Percentiles rank a stretch among this genome's conserved stretches.
Conservation (phyloP, 2,329 filamentous ascomycete genomes). For the Paecilomyces dactylethromorphus region DNA sequence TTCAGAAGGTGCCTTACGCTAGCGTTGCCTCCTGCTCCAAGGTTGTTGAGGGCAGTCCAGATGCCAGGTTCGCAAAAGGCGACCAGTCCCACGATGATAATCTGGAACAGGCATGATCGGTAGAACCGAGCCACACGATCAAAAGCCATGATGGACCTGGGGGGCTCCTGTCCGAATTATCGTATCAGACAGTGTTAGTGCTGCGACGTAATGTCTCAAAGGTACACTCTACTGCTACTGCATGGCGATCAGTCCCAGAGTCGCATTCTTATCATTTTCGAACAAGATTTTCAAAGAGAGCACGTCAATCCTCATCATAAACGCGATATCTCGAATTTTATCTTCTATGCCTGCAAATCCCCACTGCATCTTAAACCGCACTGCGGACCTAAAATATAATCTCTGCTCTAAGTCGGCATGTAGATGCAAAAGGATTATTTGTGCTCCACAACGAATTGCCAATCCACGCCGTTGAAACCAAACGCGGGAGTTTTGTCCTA, state of each 20-base stretch:
- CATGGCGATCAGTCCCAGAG: neutral
- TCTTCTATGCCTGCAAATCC: neutral
- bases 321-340: neutral
- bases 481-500: neutral
- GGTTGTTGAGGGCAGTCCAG: slow-evolving; percentile 39
- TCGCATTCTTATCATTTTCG: neutral
- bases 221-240: neutral
- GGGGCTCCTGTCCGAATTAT: neutral
- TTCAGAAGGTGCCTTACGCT: neutral
- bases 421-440: neutral
- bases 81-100: slow-evolving; percentile 32
- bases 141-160: neutral
- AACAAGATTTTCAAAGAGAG: neutral
- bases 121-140: slow-evolving; percentile 16
- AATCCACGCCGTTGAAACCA: neutral
- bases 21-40: slow-evolving; percentile 34
- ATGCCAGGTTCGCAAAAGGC: slow-evolving; percentile 38
- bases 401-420: neutral
- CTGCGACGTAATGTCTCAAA: too few species aligned
- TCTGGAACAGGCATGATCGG: slow-evolving; percentile 39
- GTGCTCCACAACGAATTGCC: neutral
- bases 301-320: neutral
- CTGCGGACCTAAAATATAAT: neutral
- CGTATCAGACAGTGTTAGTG: neutral
- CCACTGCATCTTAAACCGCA: neutral